These are phyloP conservation scores for Cicer cuneatum DNA, from an alignment of 306 rosid genomes.

Conservation along the genomic window DNA sequence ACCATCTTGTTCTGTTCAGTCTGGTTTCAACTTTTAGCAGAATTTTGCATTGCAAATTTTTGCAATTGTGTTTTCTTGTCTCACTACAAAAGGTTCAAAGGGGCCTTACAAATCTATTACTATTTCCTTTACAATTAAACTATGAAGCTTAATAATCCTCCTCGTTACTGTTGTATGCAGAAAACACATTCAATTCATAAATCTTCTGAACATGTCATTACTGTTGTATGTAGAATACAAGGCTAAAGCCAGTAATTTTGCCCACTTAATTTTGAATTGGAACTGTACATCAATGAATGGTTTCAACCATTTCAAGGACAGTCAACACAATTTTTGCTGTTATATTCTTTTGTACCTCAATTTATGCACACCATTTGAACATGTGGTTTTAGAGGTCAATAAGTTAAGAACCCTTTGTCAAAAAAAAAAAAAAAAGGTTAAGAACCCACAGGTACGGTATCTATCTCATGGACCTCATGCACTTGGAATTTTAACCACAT, in stretches of 20 bases:
- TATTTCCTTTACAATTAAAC: slow-evolving; percentile 14
- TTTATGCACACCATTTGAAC: neutral
- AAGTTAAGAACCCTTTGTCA: neutral
- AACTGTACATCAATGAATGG: neutral
- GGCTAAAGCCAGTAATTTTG: neutral
- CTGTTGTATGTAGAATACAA: neutral
- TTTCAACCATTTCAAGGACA: slow-evolving; percentile 2
- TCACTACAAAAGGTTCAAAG: slow-evolving; percentile 9
- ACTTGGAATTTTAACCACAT: slow-evolving; percentile 45
- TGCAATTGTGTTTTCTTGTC: neutral
- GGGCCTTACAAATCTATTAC: neutral
- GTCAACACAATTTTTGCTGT: neutral
- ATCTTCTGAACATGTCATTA: slow-evolving; percentile 1
- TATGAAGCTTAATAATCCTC: neutral
- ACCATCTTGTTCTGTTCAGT: no score
- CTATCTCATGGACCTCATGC: neutral
- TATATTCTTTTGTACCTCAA: neutral
- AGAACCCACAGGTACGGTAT: slow-evolving; percentile 1
- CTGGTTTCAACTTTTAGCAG: no score
- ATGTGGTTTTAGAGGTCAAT: neutral
- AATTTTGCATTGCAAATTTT: neutral
- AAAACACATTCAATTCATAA: neutral
- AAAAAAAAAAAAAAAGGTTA: no score
- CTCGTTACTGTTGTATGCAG: neutral
- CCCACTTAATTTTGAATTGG: neutral